Percentiles rank a stretch among this genome's conserved stretches.
Evolutionary conservation across 208 protist species (phyloP).

Genomic region (Balamuthia mandrillaris): DNA sequence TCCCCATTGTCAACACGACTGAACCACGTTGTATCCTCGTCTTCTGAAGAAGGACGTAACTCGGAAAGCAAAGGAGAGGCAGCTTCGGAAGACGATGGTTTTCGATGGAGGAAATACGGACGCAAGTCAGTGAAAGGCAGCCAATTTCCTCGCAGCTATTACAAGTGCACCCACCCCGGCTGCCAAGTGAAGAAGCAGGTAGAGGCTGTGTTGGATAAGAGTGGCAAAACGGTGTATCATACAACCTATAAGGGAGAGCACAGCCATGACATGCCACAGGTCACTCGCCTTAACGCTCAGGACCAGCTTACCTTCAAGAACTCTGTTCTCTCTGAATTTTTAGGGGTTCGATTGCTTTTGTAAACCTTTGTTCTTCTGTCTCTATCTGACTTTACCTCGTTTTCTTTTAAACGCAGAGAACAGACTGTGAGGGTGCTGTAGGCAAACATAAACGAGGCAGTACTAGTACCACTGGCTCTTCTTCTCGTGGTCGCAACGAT

Average conservation of each 20-base stretch:
- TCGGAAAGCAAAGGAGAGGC: no score
- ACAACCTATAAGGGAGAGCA: constrained; percentile 14
- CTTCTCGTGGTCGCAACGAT: no score
- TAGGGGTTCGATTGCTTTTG: background rate
- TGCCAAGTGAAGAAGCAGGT: constrained; percentile 43
- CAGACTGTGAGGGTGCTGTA: no score
- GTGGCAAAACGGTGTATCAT: background rate
- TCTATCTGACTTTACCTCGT: no score
- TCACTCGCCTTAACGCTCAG: background rate
- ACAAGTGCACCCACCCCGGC: constrained; percentile 36
- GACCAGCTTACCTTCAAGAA: constrained; percentile 32
- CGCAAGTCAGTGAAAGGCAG: constrained; percentile 33
- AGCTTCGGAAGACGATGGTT: no score
- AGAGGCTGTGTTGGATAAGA: background rate
- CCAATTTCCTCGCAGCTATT: constrained; percentile 32
- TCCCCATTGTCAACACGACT: no score
- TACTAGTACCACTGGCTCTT: no score
- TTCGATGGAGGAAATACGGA: constrained; percentile 43
- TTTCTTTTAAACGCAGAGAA: no score
- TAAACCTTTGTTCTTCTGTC: no score
- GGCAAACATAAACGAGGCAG: no score
- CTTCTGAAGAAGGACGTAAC: no score
- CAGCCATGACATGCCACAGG: constrained; percentile 10
- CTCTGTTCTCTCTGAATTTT: constrained; percentile 19
- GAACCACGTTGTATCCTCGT: no score